phyloP scores from a whole-genome alignment of 2,329 filamentous ascomycete genomes.

The Trichoderma asperellum region DNA sequence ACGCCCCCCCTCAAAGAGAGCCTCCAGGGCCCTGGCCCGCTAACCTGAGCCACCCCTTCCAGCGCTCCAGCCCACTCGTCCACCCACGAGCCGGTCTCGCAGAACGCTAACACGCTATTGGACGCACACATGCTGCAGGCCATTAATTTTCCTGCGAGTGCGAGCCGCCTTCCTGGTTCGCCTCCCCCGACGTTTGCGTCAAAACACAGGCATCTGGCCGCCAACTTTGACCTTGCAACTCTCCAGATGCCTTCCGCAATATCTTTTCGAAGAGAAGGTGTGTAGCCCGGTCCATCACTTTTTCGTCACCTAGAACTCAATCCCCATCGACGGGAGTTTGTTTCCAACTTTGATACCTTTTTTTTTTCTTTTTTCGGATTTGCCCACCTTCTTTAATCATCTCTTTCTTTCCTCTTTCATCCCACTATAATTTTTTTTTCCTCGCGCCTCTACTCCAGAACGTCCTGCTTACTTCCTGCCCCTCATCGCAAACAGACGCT shows the following conservation, averaged over 20 bases:
- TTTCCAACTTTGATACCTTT: neutral
- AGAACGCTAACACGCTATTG: conserved; percentile 31
- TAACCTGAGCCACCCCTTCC: neutral
- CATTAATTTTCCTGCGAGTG: conserved; percentile 28
- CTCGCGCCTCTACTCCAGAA: neutral
- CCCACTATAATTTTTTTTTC: conserved; percentile 7
- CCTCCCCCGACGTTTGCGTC: conserved; percentile 26
- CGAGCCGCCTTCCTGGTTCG: conserved; percentile 16
- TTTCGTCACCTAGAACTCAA: neutral
- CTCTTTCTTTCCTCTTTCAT: neutral
- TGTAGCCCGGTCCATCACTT: conserved; percentile 27
- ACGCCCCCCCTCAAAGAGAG: conserved; percentile 10
- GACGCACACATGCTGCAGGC: conserved; percentile 28
- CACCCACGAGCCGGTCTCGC: conserved; percentile 35
- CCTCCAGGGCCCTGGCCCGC: conserved; percentile 20
- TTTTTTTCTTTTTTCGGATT: neutral
- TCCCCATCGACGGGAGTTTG: conserved; percentile 4
- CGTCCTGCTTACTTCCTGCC: conserved; percentile 11
- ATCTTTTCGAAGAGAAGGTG: conserved; percentile 33
- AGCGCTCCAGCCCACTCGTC: conserved; percentile 27
- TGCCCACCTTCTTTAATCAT: neutral
- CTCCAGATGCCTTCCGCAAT: conserved; percentile 35
- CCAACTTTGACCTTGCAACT: conserved; percentile 24
- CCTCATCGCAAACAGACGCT: conserved; percentile 35
- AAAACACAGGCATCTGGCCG: conserved; percentile 16